Evolutionary conservation across 352 stramenopile species (phyloP).

Genomic region (Phytophthora gonapodyides): DNA sequence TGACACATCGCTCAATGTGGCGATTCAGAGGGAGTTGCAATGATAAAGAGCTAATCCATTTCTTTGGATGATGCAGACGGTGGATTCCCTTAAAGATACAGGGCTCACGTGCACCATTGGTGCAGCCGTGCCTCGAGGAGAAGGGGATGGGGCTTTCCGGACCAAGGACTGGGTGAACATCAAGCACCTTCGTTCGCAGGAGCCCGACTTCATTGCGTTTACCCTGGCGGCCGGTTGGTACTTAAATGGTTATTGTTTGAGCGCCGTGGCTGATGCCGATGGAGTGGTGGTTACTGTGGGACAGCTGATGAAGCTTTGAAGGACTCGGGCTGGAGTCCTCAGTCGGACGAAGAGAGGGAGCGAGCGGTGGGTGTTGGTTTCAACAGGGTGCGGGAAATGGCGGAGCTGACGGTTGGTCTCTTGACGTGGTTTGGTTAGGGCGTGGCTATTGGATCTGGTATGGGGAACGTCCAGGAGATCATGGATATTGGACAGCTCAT

Average conservation of each 20-base stretch:
- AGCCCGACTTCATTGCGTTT: conserved; percentile 88
- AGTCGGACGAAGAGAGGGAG: conserved; percentile 69
- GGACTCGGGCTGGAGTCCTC: conserved; percentile 68
- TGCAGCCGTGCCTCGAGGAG: conserved; percentile 66
- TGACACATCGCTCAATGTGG: conserved; percentile 3
- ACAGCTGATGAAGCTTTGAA: conserved; percentile 80
- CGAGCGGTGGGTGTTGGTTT: conserved; percentile 46
- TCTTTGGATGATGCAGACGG: conserved; percentile 36
- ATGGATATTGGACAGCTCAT: conserved; percentile 74
- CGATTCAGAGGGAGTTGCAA: not conserved
- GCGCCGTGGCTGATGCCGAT: not conserved
- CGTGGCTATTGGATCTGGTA: conserved; percentile 85
- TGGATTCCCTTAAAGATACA: conserved; percentile 59
- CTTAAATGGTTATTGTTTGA: not conserved
- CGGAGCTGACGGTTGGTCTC: conserved; percentile 5
- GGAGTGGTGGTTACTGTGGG: conserved; percentile 6
- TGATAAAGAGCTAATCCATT: conserved; percentile 12
- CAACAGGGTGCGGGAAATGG: not conserved
- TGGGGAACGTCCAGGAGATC: conserved; percentile 88
- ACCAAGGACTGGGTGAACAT: conserved; percentile 73
- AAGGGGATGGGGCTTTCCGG: conserved; percentile 57
- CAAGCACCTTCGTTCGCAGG: conserved; percentile 69
- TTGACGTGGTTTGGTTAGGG: conserved; percentile 41
- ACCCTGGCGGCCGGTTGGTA: conserved; percentile 72
- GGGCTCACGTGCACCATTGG: conserved; percentile 74